A percentile compares a stretch with the other conserved stretches of the same genome.
Evolutionary conservation across 2,329 filamentous ascomycete species (phyloP).

Genomic region (Didymosphaeria variabile): DNA sequence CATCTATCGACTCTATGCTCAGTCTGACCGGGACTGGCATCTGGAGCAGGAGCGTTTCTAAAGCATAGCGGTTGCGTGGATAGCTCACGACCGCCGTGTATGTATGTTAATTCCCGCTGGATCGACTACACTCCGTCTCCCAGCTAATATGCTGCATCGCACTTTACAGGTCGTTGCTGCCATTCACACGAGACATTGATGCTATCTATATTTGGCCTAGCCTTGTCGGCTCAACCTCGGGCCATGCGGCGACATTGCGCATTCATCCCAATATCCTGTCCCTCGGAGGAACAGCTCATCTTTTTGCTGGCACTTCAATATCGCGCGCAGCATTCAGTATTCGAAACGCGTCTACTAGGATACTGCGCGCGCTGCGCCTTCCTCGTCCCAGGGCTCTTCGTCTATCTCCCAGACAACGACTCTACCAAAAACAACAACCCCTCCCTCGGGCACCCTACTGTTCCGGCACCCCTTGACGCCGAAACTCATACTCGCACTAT

Average conservation of each 20-base stretch:
- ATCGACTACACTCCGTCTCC: too few relatives aligned
- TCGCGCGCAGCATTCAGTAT: neutral
- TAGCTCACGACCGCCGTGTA: too few relatives aligned
- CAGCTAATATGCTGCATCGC: too few relatives aligned
- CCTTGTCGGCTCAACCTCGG: conserved; percentile 17
- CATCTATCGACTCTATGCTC: neutral
- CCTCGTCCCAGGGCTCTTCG: neutral
- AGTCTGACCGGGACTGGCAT: too few relatives aligned
- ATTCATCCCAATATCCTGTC: neutral
- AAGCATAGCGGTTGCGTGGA: too few relatives aligned
- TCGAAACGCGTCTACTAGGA: too few relatives aligned
- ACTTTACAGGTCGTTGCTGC: too few relatives aligned
- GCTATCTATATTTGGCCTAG: neutral
- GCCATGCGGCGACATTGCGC: neutral
- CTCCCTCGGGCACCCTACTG: conserved; percentile 6
- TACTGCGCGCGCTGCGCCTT: neutral
- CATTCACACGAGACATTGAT: neutral
- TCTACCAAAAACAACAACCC: neutral
- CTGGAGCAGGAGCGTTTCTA: too few relatives aligned
- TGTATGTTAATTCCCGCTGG: too few relatives aligned
- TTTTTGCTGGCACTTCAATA: neutral
- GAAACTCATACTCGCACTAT: conserved; percentile 26
- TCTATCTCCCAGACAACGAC: neutral
- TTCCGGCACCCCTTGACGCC: neutral
- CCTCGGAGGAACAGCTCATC: neutral